These are phyloP conservation scores for Aspergillus ustus DNA, from an alignment of 2,329 filamentous ascomycete genomes.

Conservation along the genomic window DNA sequence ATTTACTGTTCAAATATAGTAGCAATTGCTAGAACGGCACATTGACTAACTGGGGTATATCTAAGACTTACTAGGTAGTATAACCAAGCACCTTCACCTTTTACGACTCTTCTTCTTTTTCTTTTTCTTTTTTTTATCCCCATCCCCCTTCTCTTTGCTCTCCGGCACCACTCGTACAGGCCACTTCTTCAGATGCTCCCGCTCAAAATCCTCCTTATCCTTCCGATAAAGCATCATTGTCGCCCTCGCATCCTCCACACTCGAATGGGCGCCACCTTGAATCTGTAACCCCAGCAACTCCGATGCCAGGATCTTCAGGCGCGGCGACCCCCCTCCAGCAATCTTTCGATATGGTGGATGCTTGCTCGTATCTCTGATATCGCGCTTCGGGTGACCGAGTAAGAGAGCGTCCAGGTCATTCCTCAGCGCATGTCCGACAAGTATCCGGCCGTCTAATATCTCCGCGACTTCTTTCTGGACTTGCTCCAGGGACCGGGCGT, in stretches of 20 bases:
- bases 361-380: constrained; percentile 84
- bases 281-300: constrained; percentile 64
- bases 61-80: constrained; percentile 5
- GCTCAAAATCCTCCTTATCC: constrained; percentile 83
- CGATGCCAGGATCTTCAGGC: constrained; percentile 59
- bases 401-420: constrained; percentile 77
- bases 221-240: constrained; percentile 87
- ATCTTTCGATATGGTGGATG: constrained; percentile 73
- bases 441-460: constrained; percentile 70
- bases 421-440: constrained; percentile 83
- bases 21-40: too few relatives aligned
- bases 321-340: constrained; percentile 54
- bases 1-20: too few relatives aligned
- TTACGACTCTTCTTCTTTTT: constrained; percentile 53
- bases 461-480: constrained; percentile 74
- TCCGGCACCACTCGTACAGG: constrained; percentile 47
- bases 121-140: constrained; percentile 53
- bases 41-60: constrained; percentile 24
- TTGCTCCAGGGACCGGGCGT: constrained; percentile 72
- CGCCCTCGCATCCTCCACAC: constrained; percentile 78
- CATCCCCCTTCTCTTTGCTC: constrained; percentile 36
- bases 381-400: constrained; percentile 75
- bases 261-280: constrained; percentile 64
- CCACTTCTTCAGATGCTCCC: constrained; percentile 74
- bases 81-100: constrained; percentile 35